Conservation (phyloP, 2,329 filamentous ascomycete genomes). For the Colletotrichum caudatum region DNA sequence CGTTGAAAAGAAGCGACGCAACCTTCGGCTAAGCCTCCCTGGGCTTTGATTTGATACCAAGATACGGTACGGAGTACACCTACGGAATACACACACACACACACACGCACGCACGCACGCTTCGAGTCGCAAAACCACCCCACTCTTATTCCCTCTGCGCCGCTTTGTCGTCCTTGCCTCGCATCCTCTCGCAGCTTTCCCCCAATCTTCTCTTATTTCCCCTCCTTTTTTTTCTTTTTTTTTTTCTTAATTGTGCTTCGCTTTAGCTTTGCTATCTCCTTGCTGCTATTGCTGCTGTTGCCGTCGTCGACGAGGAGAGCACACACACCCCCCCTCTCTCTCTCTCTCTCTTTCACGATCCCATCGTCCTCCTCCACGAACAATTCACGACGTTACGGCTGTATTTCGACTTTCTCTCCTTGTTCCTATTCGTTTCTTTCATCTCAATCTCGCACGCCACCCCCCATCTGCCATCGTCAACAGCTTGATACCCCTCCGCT, state of each 20-base stretch:
- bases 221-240: conserved; percentile 12
- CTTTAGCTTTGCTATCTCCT: neutral
- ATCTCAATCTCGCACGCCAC: neutral
- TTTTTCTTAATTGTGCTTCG: neutral
- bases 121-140: conserved; percentile 25
- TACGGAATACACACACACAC: no score
- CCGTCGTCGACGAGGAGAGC: conserved; percentile 1
- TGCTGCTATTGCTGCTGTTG: conserved; percentile 13
- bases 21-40: neutral
- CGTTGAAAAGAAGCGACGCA: neutral
- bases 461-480: neutral
- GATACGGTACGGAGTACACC: no score
- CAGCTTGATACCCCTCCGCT: conserved; percentile 32
- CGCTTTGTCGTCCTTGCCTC: conserved; percentile 22
- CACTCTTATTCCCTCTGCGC: conserved; percentile 26
- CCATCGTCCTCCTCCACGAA: conserved; percentile 35
- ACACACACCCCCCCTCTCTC: no score
- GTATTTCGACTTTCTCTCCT: conserved; percentile 37
- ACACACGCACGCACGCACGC: no score
- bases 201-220: neutral
- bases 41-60: neutral
- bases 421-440: neutral
- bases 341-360: conserved; percentile 4
- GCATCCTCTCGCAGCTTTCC: conserved; percentile 26
- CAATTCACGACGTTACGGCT: conserved; percentile 41